Base-by-base conservation (phyloP, 2,329 filamentous ascomycete species). In the Trichoderma citrinoviride region DNA sequence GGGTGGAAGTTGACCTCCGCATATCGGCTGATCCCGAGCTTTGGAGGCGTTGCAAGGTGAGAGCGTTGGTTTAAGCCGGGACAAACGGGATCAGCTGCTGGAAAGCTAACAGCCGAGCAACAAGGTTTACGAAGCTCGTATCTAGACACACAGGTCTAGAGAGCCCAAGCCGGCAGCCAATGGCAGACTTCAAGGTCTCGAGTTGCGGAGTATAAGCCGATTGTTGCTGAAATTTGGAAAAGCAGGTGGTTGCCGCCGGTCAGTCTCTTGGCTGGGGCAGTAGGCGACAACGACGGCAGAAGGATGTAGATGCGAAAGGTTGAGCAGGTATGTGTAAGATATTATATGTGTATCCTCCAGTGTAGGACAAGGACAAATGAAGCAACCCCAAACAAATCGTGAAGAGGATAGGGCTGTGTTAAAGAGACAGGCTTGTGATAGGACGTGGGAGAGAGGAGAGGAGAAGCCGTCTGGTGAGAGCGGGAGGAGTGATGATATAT, bases 401-500 rank as follows among this genome's bases (percentile, higher is more conserved):
- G 7, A n/a, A n/a, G 33, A 37, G 33, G 12, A 33, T n/a, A 41
- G 21, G 23, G 27, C 6, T 21, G 47, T 46, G 44, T 27, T 27
- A 14, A 21, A 44, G 49, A 61, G 25, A 33, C n/a, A 53, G 29
- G 17, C 54, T 68, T 66, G 64, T 49, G 56, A 67, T 67, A 69
- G 66, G 69, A 64, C 15, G 8, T 62, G 54, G 21, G 33, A 66
- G 61, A 70, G 67, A 67, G 67, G 68, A 50, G 68, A 68, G 66
- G 65, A 68, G 71, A 71, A 61, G 65, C 19, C n/a, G 21, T 46
- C 58, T 67, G 70, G 69, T 67, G 66, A 66, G 68, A 70, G 72
- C 68, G 74, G 73, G 71, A 72, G 71, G 74, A 70, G 72, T 75
- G 73, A 68, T 72, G 71, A 74, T 75, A 76, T 76, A 74, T 71